Evolutionary conservation across 306 rosid genomes (phyloP).

Genomic region (Begonia loranthoides): DNA sequence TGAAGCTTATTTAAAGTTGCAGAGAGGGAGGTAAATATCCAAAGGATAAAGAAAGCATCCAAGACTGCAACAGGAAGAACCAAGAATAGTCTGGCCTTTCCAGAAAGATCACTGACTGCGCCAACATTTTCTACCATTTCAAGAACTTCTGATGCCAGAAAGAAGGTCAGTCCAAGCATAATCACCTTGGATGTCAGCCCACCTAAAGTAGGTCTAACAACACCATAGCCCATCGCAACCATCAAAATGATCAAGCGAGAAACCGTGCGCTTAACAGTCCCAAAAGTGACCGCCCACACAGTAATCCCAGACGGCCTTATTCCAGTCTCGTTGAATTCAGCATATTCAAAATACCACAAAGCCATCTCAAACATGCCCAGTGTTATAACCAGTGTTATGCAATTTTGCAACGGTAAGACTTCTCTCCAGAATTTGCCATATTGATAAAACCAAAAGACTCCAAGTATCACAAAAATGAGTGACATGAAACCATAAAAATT

Average conservation of each 20-base stretch:
- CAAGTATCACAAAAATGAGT: conserved; percentile 71
- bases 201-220: conserved; percentile 93
- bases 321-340: conserved; percentile 84
- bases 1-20: conserved; percentile 96
- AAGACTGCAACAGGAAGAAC: conserved; percentile 84
- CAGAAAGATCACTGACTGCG: conserved; percentile 88
- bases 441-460: conserved; percentile 86
- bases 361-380: conserved; percentile 97
- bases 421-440: conserved; percentile 86
- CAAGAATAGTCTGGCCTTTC: conserved; percentile 84
- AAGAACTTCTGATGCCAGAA: conserved; percentile 84
- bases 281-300: conserved; percentile 83
- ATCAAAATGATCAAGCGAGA: conserved; percentile 72
- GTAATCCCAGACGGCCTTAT: conserved; percentile 86
- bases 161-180: conserved; percentile 88
- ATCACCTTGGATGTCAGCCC: conserved; percentile 87
- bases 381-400: conserved; percentile 80
- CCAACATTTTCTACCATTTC: conserved; percentile 95
- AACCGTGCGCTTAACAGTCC: conserved; percentile 67
- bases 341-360: conserved; percentile 85
- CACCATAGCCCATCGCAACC: conserved; percentile 95
- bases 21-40: conserved; percentile 91
- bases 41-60: conserved; percentile 95
- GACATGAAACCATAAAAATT: conserved; percentile 86
- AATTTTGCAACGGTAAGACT: conserved; percentile 81